These are phyloP conservation scores for Phytopythium montanum DNA, from an alignment of 352 stramenopile species.

Conservation along the genomic window DNA sequence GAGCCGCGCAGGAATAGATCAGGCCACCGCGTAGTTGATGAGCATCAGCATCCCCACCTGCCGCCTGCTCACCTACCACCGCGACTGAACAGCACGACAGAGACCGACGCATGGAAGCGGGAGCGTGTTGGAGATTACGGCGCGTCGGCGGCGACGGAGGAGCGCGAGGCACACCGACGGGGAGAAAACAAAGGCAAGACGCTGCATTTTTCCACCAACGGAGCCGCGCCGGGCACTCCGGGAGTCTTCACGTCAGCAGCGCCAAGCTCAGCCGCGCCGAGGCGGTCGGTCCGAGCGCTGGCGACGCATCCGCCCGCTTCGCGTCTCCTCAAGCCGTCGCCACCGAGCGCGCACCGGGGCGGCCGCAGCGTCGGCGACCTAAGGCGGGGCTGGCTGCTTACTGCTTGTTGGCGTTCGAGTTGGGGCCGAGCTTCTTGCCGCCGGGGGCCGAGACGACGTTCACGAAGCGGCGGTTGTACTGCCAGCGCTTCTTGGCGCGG, in stretches of 20 bases:
- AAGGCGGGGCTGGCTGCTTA: slow-evolving; percentile 18
- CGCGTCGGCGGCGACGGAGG: not conserved
- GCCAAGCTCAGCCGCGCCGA: not conserved
- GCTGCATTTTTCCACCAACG: slow-evolving; percentile 4
- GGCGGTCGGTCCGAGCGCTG: not conserved
- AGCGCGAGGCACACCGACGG: slow-evolving; percentile 1
- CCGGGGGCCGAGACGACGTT: slow-evolving; percentile 97
- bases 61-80: not conserved
- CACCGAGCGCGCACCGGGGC: not conserved
- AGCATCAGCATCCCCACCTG: not conserved
- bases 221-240: not conserved
- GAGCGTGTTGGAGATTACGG: slow-evolving; percentile 4
- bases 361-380: not conserved
- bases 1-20: not conserved
- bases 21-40: not conserved
- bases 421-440: slow-evolving; percentile 97
- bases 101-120: not conserved
- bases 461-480: slow-evolving; percentile 99
- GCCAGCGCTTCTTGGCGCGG: slow-evolving; percentile 99
- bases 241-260: not conserved
- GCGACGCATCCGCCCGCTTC: not conserved
- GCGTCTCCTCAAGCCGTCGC: not conserved
- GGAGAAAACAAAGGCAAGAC: not conserved
- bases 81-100: not conserved
- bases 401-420: slow-evolving; percentile 97